A percentile compares a stretch with the other conserved stretches of the same genome.
These are phyloP conservation scores for Pseudovirgaria hyperparasitica DNA, from an alignment of 2,329 filamentous ascomycete genomes.

Conservation along the genomic window DNA sequence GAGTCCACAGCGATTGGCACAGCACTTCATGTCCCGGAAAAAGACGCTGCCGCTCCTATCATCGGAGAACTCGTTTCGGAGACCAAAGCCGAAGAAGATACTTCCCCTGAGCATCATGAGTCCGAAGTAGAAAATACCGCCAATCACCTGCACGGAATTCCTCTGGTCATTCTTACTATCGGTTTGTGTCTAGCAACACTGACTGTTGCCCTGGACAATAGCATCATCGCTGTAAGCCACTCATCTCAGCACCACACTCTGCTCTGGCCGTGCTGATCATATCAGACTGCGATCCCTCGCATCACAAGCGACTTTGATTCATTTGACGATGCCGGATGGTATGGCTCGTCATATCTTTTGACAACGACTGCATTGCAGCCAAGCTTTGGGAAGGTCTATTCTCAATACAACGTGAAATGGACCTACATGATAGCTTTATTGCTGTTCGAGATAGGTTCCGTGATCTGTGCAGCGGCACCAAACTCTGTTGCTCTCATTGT, in stretches of 20 bases:
- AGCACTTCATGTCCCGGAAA: no score
- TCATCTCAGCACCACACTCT: not conserved
- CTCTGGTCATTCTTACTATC: constrained; percentile 19
- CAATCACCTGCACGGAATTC: constrained; percentile 20
- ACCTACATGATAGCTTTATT: constrained; percentile 37
- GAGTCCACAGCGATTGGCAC: no score
- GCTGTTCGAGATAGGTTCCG: constrained; percentile 37
- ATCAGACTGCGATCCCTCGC: constrained; percentile 23
- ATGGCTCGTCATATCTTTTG: constrained; percentile 32
- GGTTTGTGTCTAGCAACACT: constrained; percentile 23
- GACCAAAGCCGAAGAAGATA: constrained; percentile 1
- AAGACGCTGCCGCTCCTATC: no score
- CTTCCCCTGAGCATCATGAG: not conserved
- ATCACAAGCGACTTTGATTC: constrained; percentile 29
- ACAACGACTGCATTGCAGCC: constrained; percentile 30
- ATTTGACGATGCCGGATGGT: constrained; percentile 30
- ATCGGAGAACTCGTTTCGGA: no score
- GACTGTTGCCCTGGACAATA: constrained; percentile 26
- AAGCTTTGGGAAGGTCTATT: constrained; percentile 44
- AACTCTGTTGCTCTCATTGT: constrained; percentile 41
- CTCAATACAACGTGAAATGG: constrained; percentile 42
- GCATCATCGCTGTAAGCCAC: constrained; percentile 24
- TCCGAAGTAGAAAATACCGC: constrained; percentile 20
- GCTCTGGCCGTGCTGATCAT: constrained; percentile 1
- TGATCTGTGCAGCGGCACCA: constrained; percentile 38